phyloP scores from a whole-genome alignment of 768 basidiomycete species.

The Lentinula edodes region DNA sequence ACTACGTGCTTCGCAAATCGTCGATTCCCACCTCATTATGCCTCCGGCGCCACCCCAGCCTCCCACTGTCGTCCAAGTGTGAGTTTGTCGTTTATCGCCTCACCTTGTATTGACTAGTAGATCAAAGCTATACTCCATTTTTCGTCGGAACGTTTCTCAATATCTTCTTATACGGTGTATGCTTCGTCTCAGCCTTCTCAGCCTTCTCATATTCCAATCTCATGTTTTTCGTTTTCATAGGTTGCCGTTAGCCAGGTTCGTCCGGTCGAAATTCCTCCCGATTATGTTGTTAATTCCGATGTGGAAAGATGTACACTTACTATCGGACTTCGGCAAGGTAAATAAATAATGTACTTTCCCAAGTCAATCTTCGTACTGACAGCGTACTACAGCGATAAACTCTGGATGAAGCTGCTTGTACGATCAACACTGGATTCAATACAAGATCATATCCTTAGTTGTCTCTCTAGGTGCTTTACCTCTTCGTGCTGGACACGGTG shows the following conservation, averaged over 20 bases:
- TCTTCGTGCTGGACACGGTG: constrained; percentile 2
- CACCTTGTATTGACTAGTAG: not conserved
- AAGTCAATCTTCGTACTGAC: too few relatives aligned
- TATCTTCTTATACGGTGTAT: constrained; percentile 5
- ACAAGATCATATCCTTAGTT: not conserved
- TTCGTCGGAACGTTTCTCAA: constrained; percentile 6
- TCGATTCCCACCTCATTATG: not conserved
- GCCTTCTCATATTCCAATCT: not conserved
- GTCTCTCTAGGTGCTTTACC: not conserved
- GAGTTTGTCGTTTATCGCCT: not conserved
- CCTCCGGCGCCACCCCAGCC: constrained; percentile 1
- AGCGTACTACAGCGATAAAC: not conserved
- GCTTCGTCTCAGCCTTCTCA: not conserved
- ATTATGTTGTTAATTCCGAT: not conserved
- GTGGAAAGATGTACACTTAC: constrained; percentile 1
- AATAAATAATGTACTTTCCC: not conserved
- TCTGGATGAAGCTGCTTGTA: constrained; percentile 4
- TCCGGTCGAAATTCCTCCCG: not conserved
- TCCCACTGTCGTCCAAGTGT: constrained; percentile 5
- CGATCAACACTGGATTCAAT: not conserved
- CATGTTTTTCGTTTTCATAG: not conserved
- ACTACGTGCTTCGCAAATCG: not conserved
- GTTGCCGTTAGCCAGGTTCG: constrained; percentile 1
- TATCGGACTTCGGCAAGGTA: constrained; percentile 1
- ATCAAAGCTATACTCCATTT: constrained; percentile 3